These are phyloP conservation scores for Hymenoscyphus occultus DNA, from an alignment of 2,329 filamentous ascomycete genomes.

Conservation along the genomic window DNA sequence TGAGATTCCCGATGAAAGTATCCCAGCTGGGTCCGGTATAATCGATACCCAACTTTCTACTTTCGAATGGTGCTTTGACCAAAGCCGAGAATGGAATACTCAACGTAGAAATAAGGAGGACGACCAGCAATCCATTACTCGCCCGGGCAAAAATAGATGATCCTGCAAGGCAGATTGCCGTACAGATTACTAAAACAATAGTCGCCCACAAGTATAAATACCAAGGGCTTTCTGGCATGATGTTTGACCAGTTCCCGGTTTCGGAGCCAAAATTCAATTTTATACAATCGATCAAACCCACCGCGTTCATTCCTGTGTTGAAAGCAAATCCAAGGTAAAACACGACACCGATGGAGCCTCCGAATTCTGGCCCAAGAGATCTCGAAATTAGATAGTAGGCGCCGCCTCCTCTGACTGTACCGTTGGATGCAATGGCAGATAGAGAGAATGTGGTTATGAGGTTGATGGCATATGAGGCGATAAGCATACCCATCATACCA, in stretches of 20 bases:
- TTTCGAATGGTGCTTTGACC: slow-evolving; percentile 64
- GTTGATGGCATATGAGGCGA: slow-evolving; percentile 75
- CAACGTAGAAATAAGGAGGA: slow-evolving; percentile 70
- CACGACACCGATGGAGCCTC: slow-evolving; percentile 80
- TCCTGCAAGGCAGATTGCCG: slow-evolving; percentile 72
- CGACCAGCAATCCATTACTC: slow-evolving; percentile 70
- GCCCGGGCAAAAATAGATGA: slow-evolving; percentile 77
- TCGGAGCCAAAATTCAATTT: slow-evolving; percentile 66
- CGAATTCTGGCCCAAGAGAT: slow-evolving; percentile 83
- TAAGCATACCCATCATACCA: slow-evolving; percentile 73
- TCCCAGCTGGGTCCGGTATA: slow-evolving; percentile 74
- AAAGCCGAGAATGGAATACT: slow-evolving; percentile 81
- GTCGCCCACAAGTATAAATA: slow-evolving; percentile 75
- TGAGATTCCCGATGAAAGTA: slow-evolving; percentile 71
- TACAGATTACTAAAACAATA: slow-evolving; percentile 67
- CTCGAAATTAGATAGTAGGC: slow-evolving; percentile 88
- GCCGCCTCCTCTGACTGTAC: slow-evolving; percentile 81
- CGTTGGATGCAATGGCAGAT: slow-evolving; percentile 86
- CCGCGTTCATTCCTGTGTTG: slow-evolving; percentile 83
- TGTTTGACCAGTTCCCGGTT: slow-evolving; percentile 54
- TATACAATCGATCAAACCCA: slow-evolving; percentile 81
- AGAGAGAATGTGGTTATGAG: slow-evolving; percentile 82
- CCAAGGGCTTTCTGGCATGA: slow-evolving; percentile 71
- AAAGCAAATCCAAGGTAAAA: slow-evolving; percentile 90
- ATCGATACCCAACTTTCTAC: slow-evolving; percentile 59